Evolutionary conservation across 495 filamentous ascomycete species (phyloP).

Genomic region (Lineolata rhizophorae): DNA sequence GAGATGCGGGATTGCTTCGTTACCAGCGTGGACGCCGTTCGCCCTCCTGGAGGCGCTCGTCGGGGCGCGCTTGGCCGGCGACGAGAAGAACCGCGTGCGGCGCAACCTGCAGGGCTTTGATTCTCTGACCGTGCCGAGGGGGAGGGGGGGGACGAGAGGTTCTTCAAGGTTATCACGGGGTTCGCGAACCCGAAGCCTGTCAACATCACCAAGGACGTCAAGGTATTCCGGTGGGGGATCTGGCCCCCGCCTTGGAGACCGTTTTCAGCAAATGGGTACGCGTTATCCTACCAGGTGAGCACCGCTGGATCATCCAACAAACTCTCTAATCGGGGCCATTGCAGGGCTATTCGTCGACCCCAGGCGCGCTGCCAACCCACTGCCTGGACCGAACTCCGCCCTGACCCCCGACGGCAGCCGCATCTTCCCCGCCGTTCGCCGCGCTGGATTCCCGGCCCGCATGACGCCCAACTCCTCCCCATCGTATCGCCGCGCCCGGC

Average conservation of each 20-base stretch:
- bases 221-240: constrained; percentile 89
- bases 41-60: constrained; percentile 75
- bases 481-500: too few relatives aligned
- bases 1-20: constrained; percentile 76
- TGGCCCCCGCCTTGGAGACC: constrained; percentile 70
- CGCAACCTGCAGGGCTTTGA: constrained; percentile 84
- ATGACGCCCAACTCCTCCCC: too few relatives aligned
- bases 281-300: not conserved
- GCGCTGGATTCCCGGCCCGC: too few relatives aligned
- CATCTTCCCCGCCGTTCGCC: too few relatives aligned
- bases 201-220: constrained; percentile 97
- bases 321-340: not conserved
- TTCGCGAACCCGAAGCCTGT: constrained; percentile 85
- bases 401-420: too few relatives aligned
- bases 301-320: not conserved
- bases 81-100: constrained; percentile 95
- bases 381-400: too few relatives aligned
- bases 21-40: constrained; percentile 92
- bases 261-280: constrained; percentile 95
- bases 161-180: constrained; percentile 98
- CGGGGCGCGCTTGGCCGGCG: constrained; percentile 62
- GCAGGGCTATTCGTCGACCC: constrained; percentile 6
- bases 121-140: constrained; percentile 77
- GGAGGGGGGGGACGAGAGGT: constrained; percentile 77
- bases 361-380: not conserved